Evolutionary conservation across 139 green algal species (phyloP).

Genomic region (Picochlorum sp.): DNA sequence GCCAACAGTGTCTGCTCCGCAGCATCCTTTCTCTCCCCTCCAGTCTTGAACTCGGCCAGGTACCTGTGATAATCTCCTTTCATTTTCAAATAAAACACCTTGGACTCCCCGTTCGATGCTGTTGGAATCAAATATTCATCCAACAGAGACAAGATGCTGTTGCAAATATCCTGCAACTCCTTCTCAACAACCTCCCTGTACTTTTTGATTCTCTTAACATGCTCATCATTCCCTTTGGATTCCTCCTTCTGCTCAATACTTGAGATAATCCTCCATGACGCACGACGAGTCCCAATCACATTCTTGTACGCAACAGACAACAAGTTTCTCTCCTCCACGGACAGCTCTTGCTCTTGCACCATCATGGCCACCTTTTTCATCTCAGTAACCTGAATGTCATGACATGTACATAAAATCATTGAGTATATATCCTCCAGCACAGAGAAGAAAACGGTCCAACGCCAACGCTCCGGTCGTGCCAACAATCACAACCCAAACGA

Average conservation of each 20-base stretch:
- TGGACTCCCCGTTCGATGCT: constrained; percentile 85
- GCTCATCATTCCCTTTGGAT: constrained; percentile 92
- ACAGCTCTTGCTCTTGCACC: constrained; percentile 87
- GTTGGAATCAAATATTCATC: constrained; percentile 93
- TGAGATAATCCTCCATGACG: constrained; percentile 96
- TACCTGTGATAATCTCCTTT: constrained; percentile 95
- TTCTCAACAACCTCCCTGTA: constrained; percentile 87
- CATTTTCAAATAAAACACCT: constrained; percentile 99
- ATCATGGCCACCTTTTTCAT: constrained; percentile 95
- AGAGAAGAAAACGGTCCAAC: too few species aligned
- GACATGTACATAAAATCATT: background rate
- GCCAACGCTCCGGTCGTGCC: too few species aligned
- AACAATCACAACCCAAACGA: too few species aligned
- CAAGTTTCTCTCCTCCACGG: constrained; percentile 97
- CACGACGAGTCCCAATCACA: constrained; percentile 89
- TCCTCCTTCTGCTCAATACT: constrained; percentile 99
- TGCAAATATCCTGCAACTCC: constrained; percentile 80
- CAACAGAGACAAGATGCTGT: constrained; percentile 82
- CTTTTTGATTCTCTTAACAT: constrained; percentile 87
- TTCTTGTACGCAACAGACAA: constrained; percentile 98
- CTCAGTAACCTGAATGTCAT: constrained; percentile 52
- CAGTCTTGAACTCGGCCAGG: constrained; percentile 95
- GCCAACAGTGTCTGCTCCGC: constrained; percentile 91
- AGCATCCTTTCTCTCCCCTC: constrained; percentile 80
- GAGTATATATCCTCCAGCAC: too few species aligned